phyloP scores from a whole-genome alignment of 179 eudicot genomes.

The Beta lomatogona region DNA sequence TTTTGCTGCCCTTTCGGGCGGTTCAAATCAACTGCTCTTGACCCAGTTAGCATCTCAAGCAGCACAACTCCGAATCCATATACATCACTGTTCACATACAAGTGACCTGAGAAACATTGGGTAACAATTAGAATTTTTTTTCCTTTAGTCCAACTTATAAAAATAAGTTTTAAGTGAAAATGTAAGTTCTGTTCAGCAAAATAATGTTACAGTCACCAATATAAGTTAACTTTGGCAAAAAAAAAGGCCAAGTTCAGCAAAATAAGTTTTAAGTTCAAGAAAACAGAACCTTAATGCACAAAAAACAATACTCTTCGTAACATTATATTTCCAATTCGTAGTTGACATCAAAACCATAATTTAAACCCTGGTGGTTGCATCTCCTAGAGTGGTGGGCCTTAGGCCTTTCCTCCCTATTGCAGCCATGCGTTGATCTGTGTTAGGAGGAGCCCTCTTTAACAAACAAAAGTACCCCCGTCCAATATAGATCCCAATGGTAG shows the following conservation, averaged over 20 bases:
- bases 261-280: too few species aligned
- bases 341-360: neutral
- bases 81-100: slow-evolving; percentile 52
- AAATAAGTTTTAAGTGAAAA: neutral
- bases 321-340: neutral
- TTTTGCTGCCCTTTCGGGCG: slow-evolving; percentile 44
- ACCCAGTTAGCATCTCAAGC: slow-evolving; percentile 49
- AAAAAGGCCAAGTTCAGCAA: too few species aligned
- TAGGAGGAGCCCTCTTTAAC: neutral
- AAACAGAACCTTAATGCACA: neutral
- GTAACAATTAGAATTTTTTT: neutral
- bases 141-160: neutral
- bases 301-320: neutral
- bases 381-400: neutral
- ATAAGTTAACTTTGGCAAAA: too few species aligned
- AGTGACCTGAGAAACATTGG: slow-evolving; percentile 36
- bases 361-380: neutral
- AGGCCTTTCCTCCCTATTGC: neutral
- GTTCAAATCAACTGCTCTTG: slow-evolving; percentile 41
- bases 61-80: slow-evolving; percentile 52
- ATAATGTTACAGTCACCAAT: too few species aligned
- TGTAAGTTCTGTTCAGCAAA: neutral
- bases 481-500: neutral
- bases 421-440: neutral
- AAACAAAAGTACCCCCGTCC: neutral